These are phyloP conservation scores for Cladophialophora chaetospira DNA, from an alignment of 2,329 filamentous ascomycete genomes.

Conservation along the genomic window DNA sequence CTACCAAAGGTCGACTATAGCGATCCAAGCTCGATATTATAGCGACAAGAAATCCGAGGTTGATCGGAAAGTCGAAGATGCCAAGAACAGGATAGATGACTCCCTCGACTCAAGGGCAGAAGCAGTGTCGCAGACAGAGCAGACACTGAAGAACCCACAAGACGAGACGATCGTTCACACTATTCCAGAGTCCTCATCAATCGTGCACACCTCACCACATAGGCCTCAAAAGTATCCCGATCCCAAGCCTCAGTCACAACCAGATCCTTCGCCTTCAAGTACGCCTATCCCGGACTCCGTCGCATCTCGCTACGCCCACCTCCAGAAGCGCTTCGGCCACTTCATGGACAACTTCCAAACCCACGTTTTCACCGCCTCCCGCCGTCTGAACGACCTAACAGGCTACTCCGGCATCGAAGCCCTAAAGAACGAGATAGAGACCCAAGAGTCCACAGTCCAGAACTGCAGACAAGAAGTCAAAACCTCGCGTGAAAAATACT, in stretches of 20 bases:
- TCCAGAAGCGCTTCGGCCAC: slow-evolving; percentile 62
- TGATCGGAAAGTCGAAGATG: slow-evolving; percentile 28
- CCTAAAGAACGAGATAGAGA: slow-evolving; percentile 75
- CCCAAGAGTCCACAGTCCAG: slow-evolving; percentile 60
- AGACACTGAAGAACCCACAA: slow-evolving; percentile 23
- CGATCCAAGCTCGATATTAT: slow-evolving; percentile 31
- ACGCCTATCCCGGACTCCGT: slow-evolving; percentile 55
- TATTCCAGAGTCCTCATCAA: slow-evolving; percentile 31
- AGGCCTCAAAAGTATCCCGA: slow-evolving; percentile 5
- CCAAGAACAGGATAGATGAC: slow-evolving; percentile 29
- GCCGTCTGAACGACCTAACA: slow-evolving; percentile 89
- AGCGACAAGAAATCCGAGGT: slow-evolving; percentile 29
- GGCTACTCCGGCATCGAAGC: slow-evolving; percentile 90
- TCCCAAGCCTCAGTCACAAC: slow-evolving; percentile 36
- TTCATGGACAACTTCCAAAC: slow-evolving; percentile 89
- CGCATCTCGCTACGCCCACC: slow-evolving; percentile 56
- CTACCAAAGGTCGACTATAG: slow-evolving; percentile 14
- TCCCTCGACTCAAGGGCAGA: slow-evolving; percentile 30
- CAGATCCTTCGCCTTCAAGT: slow-evolving; percentile 5
- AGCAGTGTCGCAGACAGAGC: slow-evolving; percentile 12
- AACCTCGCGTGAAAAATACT: slow-evolving; percentile 72
- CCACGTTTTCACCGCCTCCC: slow-evolving; percentile 80
- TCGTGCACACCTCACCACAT: slow-evolving; percentile 24
- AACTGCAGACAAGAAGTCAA: slow-evolving; percentile 66
- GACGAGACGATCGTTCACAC: slow-evolving; percentile 33